Percentiles rank a stretch among this genome's conserved stretches.
Evolutionary conservation across 1,139 yeast species (phyloP).

Genomic region (Spathaspora sp.): DNA sequence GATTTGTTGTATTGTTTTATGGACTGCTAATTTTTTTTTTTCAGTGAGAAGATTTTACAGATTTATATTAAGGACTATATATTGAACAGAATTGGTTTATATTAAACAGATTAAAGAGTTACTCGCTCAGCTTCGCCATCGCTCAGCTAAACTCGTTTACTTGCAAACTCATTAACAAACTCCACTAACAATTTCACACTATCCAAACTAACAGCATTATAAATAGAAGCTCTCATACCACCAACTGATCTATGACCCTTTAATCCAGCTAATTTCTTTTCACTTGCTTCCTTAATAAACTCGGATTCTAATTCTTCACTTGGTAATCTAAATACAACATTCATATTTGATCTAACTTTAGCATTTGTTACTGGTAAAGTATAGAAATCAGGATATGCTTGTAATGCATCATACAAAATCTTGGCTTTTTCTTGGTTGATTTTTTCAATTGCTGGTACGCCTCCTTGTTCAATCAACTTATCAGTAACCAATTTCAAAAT

Average conservation of each 20-base stretch:
- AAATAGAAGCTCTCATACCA: slow-evolving; percentile 90
- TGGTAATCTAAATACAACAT: slow-evolving; percentile 81
- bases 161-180: slow-evolving; percentile 65
- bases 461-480: slow-evolving; percentile 61
- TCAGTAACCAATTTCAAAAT: slow-evolving; percentile 77
- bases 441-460: slow-evolving; percentile 50
- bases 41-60: neutral
- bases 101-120: no score
- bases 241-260: slow-evolving; percentile 98
- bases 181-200: slow-evolving; percentile 62
- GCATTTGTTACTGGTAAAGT: slow-evolving; percentile 60
- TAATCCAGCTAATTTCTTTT: slow-evolving; percentile 61
- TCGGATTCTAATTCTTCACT: slow-evolving; percentile 60
- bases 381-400: slow-evolving; percentile 61
- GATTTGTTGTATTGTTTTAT: neutral
- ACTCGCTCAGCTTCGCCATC: neutral
- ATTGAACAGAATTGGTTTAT: no score
- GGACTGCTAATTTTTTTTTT: slow-evolving; percentile 1
- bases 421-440: slow-evolving; percentile 62
- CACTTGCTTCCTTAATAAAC: slow-evolving; percentile 60
- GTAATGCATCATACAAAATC: slow-evolving; percentile 63
- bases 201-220: slow-evolving; percentile 75
- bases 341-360: slow-evolving; percentile 78
- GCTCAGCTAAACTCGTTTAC: slow-evolving; percentile 15
- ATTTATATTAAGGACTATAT: neutral